Base-by-base conservation (phyloP, 306 rosid genomes). In the Quercus ilex region DNA sequence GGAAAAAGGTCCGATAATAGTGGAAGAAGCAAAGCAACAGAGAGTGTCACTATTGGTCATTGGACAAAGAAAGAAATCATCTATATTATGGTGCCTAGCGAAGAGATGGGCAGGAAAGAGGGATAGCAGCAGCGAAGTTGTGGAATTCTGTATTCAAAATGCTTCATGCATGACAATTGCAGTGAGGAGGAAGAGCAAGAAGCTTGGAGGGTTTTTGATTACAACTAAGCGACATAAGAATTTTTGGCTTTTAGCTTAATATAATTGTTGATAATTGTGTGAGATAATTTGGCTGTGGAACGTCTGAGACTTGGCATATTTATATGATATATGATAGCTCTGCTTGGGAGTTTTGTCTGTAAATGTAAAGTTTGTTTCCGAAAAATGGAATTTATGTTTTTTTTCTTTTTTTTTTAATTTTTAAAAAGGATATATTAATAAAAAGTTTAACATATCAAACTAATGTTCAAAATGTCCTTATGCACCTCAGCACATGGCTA, bases 201-300 rank as follows among this genome's bases (percentile, higher is more conserved):
- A 86, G 74, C 83, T 83, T 70, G 98, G 98, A 53, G 99, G 99
- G 6, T 93, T 90, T 83, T 85, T 90, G 87, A 96, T 96, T 83
- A 93, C 97, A 38, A 96, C 99, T 71, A 93, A 90, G 85, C 91
- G 90, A 59, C 97, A 95, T 75, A 95, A 91, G 73, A 89, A 90
- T 0, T 95, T 93, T 73, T 95, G 99, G 99, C 99, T 93, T 84
- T 86, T 95, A 76, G 99, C 99, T 86, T 92, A 78, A 77, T 76
- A 19, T 41, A 14, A 30, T 2, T 49, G 21, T 14, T 69, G 28
- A 60, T 68, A 30, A 1, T 41, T 41, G 5, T 20, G n/a, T 46
- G n/a, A 71, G n/a, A n/a, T 12, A 35, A 77, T 23, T 74, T 56
- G 9, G 49, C 3, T 38, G 31, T 55, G 69, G 56, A 13, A 20